Conservation (phyloP, 148 eudicot species). For the Tetragonia tetragonoides region DNA sequence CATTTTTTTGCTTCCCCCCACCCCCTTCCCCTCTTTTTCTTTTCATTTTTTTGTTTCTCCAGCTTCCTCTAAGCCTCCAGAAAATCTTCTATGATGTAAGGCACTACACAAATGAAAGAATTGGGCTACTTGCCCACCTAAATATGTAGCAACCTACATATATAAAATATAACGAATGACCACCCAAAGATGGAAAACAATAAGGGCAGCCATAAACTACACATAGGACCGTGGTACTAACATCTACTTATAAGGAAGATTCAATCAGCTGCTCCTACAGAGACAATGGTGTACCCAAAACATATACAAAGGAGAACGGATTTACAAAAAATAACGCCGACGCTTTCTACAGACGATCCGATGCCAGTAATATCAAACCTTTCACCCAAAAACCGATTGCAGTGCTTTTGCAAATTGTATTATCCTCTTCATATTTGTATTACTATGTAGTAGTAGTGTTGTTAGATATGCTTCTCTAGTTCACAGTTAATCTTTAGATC, state of each 20-base stretch:
- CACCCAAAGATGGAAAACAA: not conserved
- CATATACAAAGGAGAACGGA: constrained; percentile 13
- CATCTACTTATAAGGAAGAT: not conserved
- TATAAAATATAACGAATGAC: not conserved
- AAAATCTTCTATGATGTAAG: not conserved
- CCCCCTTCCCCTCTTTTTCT: not conserved
- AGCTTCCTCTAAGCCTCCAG: not conserved
- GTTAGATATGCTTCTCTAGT: constrained; percentile 26
- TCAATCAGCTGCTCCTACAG: constrained; percentile 11
- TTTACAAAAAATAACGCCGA: constrained; percentile 18
- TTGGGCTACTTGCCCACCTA: constrained; percentile 5
- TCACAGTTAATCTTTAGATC: constrained; percentile 14
- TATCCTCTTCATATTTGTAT: constrained; percentile 18
- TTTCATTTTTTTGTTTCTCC: not conserved
- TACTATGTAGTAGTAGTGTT: constrained; percentile 14
- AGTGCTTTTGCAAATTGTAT: not conserved
- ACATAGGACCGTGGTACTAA: not conserved
- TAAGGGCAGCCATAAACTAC: not conserved
- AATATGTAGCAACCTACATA: not conserved
- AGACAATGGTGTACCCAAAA: not conserved
- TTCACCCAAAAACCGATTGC: constrained; percentile 5
- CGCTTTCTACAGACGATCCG: constrained; percentile 11
- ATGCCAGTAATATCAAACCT: not conserved
- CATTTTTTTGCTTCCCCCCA: not conserved
- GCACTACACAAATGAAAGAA: constrained; percentile 24